Evolutionary conservation across 2,329 filamentous ascomycete species (phyloP), one percentile per base, ranked within the genome.

Genomic region (Ceratocystis harringtonii): DNA sequence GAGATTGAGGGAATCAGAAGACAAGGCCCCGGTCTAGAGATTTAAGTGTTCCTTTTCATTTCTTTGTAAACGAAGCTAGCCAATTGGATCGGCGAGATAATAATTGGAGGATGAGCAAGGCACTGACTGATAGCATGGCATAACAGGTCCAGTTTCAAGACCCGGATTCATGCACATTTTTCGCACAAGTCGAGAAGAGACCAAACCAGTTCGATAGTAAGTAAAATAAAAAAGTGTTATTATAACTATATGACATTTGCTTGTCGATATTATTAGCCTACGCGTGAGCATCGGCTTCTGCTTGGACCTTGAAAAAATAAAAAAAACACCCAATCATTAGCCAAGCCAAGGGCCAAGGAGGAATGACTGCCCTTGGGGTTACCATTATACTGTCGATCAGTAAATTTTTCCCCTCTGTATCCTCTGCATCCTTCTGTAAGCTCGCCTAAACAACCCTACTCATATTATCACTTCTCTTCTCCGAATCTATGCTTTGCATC

Each of bases 231-330:
- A 15, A 6, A 7, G 12, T 43, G 32, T 62, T 60, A 36, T 60
- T 60, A 28, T 30, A 12, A 32, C 44, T 58, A 58, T 58, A 58
- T 30, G 32, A 58, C 32, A 58, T 58, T 28, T 58, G 28, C 28
- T n/a, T 30, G 19, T 58, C 17, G 22, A 58, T 58, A 58, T 58
- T 58, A 58, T 36, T 7, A 58, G 28, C 55, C 55, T 32, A 15
- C 25, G 55, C 55, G 55, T 17, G 55, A 58, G 55, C 55, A 30
- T n/a, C n/a, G 30, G 55, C 30, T 58, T 58, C 32, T 58, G 55
- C 55, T 58, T 58, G 55, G 55, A n/a, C 55, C 55, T 36, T 28
- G 55, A 58, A 36, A 36, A 58, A 30, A 28, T 4, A 28, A 2
- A 28, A 28, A 12, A 17, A 12, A 17, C 48, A 15, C 22, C 55